Conservation (phyloP, 2,329 filamentous ascomycete species). For the Fusarium brachygibbosum region DNA sequence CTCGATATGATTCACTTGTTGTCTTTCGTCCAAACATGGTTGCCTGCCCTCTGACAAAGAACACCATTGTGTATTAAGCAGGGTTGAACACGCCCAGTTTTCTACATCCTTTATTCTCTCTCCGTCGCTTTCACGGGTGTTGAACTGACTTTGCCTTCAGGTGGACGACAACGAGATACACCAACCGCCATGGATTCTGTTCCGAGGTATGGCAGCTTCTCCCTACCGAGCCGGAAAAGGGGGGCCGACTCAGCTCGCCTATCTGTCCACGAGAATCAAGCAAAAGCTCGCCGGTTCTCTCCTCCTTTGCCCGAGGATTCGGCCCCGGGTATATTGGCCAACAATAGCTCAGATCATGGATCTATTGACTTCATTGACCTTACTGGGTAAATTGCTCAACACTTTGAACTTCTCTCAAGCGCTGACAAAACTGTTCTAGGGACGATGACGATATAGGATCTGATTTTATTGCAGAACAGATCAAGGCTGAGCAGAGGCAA, state of each 20-base stretch:
- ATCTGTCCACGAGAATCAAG: conserved; percentile 20
- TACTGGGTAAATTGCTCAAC: conserved; percentile 54
- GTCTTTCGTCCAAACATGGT: background rate
- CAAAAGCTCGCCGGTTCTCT: conserved; percentile 55
- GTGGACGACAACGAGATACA: conserved; percentile 1
- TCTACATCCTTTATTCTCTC: background rate
- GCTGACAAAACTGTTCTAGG: conserved; percentile 41
- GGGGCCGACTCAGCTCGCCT: conserved; percentile 40
- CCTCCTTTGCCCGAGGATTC: conserved; percentile 32
- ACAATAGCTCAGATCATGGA: conserved; percentile 37
- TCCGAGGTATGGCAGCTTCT: conserved; percentile 16
- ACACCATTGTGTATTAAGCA: background rate
- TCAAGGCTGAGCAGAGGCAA: conserved; percentile 53
- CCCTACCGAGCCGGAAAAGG: conserved; percentile 52
- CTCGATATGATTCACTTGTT: background rate
- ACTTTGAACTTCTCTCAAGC: background rate
- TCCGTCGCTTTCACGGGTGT: background rate
- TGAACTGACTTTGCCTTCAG: conserved; percentile 34
- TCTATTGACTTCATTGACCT: conserved; percentile 56
- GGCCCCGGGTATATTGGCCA: conserved; percentile 11
- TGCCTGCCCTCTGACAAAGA: background rate
- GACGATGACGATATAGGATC: conserved; percentile 52
- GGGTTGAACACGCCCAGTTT: background rate
- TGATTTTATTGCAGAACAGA: conserved; percentile 52
- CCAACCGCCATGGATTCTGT: conserved; percentile 44